Conservation (phyloP, 2,329 filamentous ascomycete species). For the Hymenoscyphus fraxineus region DNA sequence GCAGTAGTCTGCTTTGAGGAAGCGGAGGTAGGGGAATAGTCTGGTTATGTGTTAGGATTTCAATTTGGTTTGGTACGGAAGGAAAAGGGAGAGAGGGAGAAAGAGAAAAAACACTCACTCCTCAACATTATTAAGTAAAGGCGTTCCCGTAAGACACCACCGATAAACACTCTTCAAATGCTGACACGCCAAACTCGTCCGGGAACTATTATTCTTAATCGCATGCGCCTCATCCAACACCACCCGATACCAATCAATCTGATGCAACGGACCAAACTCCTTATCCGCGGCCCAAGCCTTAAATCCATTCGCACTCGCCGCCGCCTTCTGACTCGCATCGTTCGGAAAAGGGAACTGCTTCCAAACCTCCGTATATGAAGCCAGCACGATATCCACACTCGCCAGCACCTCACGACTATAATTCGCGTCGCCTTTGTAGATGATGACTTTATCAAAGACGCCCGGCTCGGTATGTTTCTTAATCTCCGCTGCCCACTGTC, state of each 20-base stretch:
- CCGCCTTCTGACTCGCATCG: slow-evolving; percentile 79
- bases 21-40: slow-evolving; percentile 34
- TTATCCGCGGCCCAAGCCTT: slow-evolving; percentile 36
- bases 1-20: slow-evolving; percentile 30
- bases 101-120: slow-evolving; percentile 23
- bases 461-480: slow-evolving; percentile 19
- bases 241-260: slow-evolving; percentile 45
- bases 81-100: not conserved
- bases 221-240: slow-evolving; percentile 55
- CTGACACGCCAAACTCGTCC: slow-evolving; percentile 44
- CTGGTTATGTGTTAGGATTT: slow-evolving; percentile 19
- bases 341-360: slow-evolving; percentile 73
- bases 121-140: slow-evolving; percentile 30
- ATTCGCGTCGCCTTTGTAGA: slow-evolving; percentile 21
- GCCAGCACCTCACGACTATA: slow-evolving; percentile 15
- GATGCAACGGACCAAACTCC: slow-evolving; percentile 38
- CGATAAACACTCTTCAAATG: slow-evolving; percentile 29
- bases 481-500: slow-evolving; percentile 33
- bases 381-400: slow-evolving; percentile 30
- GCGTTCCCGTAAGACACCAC: slow-evolving; percentile 35
- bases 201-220: slow-evolving; percentile 47
- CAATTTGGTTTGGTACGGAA: too few relatives aligned
- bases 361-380: slow-evolving; percentile 31
- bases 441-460: slow-evolving; percentile 24
- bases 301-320: not conserved